These are phyloP conservation scores for Pichia phayaonensis DNA, from an alignment of 805 yeast genomes.

Conservation along the genomic window DNA sequence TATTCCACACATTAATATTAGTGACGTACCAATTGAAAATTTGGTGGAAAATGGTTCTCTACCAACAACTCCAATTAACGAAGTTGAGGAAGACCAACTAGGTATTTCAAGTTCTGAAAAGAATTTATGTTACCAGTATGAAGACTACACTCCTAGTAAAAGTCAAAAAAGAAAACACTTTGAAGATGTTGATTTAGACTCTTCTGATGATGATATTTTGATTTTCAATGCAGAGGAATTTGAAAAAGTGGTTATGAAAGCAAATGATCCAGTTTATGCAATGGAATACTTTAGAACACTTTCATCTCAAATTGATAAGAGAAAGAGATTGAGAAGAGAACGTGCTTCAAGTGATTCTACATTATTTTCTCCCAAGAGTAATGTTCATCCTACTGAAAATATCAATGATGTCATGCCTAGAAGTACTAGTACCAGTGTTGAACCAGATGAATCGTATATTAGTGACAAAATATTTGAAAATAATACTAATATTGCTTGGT, in stretches of 20 bases:
- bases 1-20: background rate
- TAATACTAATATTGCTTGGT: background rate
- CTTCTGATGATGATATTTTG: background rate
- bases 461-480: too few species aligned
- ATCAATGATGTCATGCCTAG: background rate
- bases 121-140: background rate
- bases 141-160: background rate
- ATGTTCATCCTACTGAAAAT: background rate
- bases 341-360: background rate
- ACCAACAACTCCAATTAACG: background rate
- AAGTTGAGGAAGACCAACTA: background rate
- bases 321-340: background rate
- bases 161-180: background rate
- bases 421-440: background rate
- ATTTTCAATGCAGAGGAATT: background rate
- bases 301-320: background rate
- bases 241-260: background rate
- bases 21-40: background rate
- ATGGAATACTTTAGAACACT: background rate
- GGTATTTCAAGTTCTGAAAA: background rate
- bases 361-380: background rate
- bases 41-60: too few species aligned
- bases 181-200: background rate
- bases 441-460: background rate
- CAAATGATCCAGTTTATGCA: background rate